Evolutionary conservation across 192 early-diverging fungal species (phyloP), one percentile per base, ranked within the genome.

Genomic region (Lobosporangium transversale): DNA sequence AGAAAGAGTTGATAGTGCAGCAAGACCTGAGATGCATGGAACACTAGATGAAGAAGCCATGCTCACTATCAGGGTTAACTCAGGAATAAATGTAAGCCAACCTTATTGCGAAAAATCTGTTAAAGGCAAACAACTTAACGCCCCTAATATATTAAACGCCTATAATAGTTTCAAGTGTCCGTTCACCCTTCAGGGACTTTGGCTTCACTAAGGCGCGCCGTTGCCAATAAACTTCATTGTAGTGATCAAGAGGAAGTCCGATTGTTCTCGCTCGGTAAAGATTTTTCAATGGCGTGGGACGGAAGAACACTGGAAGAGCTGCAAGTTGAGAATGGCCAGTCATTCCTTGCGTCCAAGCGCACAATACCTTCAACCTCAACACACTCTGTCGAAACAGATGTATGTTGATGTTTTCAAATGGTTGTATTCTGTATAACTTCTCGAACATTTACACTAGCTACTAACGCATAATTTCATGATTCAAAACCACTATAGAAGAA

Each of bases 31-130:
- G 23, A 69, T 79, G 1, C 79, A 81, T 58, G 80, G 82, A 4
- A 81, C 80, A 24, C 42, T 84, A 24, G 78, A 82, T 31, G 81
- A 82, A 42, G 81, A 68, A 20, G 59, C 70, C 10, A 75, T 79
- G 70, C 71, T 82, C 36, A 67, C 70, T 18, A 52, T 82, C 52
- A 79, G 73, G 53, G 63, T 82, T 26, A 79, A 35, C 45, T 35
- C 57, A 30, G 49, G 44, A 44, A 54, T 62, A 56, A 62, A 58
- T 9, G 55, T 49, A 63, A 17, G 20, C 29, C 30, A 4, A 60
- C 12, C n/a, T n/a, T n/a, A n/a, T n/a, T 8, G 24, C 49, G 43
- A 1, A 2, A 1, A 11, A 8, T 2, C 24, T 51, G 23, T 23
- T 26, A 8, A 27, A 4, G 2, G 48, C 9, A 50, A 4, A 24